Base-by-base conservation (phyloP, 176 grass and related monocot genomes). In the Poa pratensis region DNA sequence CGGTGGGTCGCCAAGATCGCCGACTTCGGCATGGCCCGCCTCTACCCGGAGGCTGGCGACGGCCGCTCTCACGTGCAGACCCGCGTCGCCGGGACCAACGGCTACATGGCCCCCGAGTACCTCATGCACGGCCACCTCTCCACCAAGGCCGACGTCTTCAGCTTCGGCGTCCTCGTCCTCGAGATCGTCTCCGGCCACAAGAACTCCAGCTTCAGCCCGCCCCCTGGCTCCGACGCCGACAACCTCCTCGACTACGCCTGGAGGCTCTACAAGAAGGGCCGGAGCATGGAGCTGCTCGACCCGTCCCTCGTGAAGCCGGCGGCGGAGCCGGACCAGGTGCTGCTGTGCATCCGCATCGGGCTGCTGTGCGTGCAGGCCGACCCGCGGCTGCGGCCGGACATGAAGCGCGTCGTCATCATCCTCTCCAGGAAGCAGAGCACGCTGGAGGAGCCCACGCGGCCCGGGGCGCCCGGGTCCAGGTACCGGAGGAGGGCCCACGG, bases 91-190 rank as follows among this genome's bases (percentile, higher is more conserved):
- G 91, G 96, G 53, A 99, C 96, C 71, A 94, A 92, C 80, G 94
- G 96, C 28, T 99, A 99, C 88, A 96, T 99, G 96, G 93, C 96
- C 2, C 96, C 96, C 16, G 96, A 99, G 90, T 99, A 99, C 72
- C 78, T 94, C 78, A 94, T 99, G 96, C 90, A 94, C 75, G 96
- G 96, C 23, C 57, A 58, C 63, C 90, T 99, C 86, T 96, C 93
- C 73, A 83, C 94, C 50, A 99, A 92, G 84, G 91, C 93, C 45
- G 96, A 99, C 70, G 96, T 99, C 18, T 99, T 96, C 91, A 99
- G 96, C 90, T 96, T 94, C 69, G 96, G 96, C 55, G 90, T 99
- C 20, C 73, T 99, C 15, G 32, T 92, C 23, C 88, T 99, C 55
- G 96, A 99, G 90, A 75, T 99, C 71, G 30, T 99, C 79, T 89